Evolutionary conservation across 2,329 filamentous ascomycete genomes (phyloP), one percentile per base, ranked within the genome.

Genomic region (Fusarium sp.): DNA sequence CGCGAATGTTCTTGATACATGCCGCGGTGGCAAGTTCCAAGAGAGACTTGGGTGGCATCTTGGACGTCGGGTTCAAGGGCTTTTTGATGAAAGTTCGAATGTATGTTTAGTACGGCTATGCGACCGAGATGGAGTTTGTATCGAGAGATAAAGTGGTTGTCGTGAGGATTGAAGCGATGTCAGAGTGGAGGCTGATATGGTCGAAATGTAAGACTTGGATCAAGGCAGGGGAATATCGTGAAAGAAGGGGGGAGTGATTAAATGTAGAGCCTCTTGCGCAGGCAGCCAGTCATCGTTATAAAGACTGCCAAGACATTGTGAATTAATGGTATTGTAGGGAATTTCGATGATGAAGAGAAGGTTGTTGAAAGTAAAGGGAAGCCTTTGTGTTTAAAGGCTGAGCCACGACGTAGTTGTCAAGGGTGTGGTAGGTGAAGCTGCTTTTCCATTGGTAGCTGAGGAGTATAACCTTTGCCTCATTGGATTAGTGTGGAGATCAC

Each of bases 1-100:
- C 76, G 54, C 80, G 79, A 64, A 88, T 80, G 71, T 89, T 85
- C 67, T 84, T 85, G 47, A 88, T 77, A 72, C 85, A 87, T 29
- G 83, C 81, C 37, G 79, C 77, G 7, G 83, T 83, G 72, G 85
- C 84, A 63, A 88, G 79, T 10, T 85, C 83, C 46, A 84, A 75
- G 3, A 91, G 81, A 31, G 85, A 84, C 65, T 85, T 84, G 68
- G 81, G 79, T 49, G 81, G 76, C 82, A 84, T 69, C 20, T 63
- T 69, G 43, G 33, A 24, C 28, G 18, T 49, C 49, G n/a, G 15
- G 18, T 35, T 13, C 15, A n/a, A 15, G n/a, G 23, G 11, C 21
- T 18, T 15, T 37, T 41, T 29, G 20, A 29, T 7, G 10, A 16
- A 23, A 31, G 15, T 42, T 60, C 15, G 20, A 38, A 10, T 9